Conservation (phyloP, 169 alveolate species). For the Cryptosporidium meleagridis region DNA sequence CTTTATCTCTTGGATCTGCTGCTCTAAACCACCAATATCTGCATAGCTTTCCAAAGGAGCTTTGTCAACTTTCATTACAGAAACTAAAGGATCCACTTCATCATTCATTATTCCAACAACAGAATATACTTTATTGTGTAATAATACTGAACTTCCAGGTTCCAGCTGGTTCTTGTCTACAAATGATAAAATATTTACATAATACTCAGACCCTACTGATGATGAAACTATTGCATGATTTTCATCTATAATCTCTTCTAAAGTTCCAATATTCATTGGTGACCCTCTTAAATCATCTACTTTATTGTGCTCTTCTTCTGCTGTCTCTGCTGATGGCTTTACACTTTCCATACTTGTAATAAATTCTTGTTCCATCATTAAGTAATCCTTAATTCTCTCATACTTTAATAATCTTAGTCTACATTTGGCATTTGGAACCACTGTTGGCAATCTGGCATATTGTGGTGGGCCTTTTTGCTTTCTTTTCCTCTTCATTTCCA, state of each 20-base stretch:
- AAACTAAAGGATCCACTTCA: conserved; percentile 97
- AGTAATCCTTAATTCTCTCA: conserved; percentile 95
- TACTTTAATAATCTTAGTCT: conserved; percentile 90
- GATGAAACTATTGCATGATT: conserved; percentile 98
- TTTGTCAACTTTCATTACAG: conserved; percentile 97
- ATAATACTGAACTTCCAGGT: conserved; percentile 97
- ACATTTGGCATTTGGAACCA: conserved; percentile 94
- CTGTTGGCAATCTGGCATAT: conserved; percentile 90
- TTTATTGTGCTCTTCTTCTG: conserved; percentile 86
- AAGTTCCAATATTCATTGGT: conserved; percentile 97
- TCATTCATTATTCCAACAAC: conserved; percentile 98
- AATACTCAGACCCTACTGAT: conserved; percentile 98
- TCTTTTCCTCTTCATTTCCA: conserved; percentile 86
- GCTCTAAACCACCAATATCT: conserved; percentile 99
- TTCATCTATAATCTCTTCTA: conserved; percentile 98
- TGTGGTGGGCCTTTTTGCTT: conserved; percentile 88
- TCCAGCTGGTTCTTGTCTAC: conserved; percentile 98
- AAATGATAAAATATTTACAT: conserved; percentile 96
- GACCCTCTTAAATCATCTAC: conserved; percentile 97
- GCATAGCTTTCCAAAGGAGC: conserved; percentile 99
- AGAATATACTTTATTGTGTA: conserved; percentile 92
- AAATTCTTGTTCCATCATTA: conserved; percentile 95
- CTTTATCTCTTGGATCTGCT: conserved; percentile 94
- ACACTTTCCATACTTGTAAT: conserved; percentile 86
- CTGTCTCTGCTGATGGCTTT: conserved; percentile 88